Evolutionary conservation across 1,284 basidiomycete species (phyloP), one percentile per base, ranked within the genome.

Genomic region (Meira nashicola): DNA sequence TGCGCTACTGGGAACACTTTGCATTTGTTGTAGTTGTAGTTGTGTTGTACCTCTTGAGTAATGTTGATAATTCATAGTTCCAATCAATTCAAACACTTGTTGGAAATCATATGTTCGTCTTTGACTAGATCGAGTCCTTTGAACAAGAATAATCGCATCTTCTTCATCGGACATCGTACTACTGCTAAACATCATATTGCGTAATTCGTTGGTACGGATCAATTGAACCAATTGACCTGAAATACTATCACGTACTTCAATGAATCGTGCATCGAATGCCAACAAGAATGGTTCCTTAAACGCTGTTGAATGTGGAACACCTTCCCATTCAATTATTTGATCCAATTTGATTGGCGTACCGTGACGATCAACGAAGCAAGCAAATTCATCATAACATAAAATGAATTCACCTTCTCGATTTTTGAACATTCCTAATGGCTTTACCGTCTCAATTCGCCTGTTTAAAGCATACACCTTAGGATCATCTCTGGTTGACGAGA

Each of bases 251-350:
- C 93, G 86, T 44, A 97, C 85, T 80, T 97, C 93, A 74, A 97
- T 88, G 80, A 96, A 96, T 33, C 89, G 86, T 15, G 86, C 83
- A 76, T 94, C 91, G 79, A 96, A 92, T 39, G 94, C 86, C 17
- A 96, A 83, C 54, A 97, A 83, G 70, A 92, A 93, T 0, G 91
- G 90, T 52, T 88, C 86, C 70, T 92, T 90, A 80, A 89, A 87
- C 0, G 90, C 90, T 28, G 92, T 89, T 21, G 53, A 57, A 49
- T 64, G 60, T 28, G 70, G 68, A 1, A 85, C 88, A 11, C 92
- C 92, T 80, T 97, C 93, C 92, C 93, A 97, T 77, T 96, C 92
- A 70, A 96, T 90, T 4, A 87, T 86, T 37, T 84, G 83, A 2
- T 59, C 86, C 82, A 25, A 82, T 47, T 89, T 86, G 67, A 73